Base-by-base conservation (phyloP, 2,329 filamentous ascomycete genomes). In the Talaromyces sp. region DNA sequence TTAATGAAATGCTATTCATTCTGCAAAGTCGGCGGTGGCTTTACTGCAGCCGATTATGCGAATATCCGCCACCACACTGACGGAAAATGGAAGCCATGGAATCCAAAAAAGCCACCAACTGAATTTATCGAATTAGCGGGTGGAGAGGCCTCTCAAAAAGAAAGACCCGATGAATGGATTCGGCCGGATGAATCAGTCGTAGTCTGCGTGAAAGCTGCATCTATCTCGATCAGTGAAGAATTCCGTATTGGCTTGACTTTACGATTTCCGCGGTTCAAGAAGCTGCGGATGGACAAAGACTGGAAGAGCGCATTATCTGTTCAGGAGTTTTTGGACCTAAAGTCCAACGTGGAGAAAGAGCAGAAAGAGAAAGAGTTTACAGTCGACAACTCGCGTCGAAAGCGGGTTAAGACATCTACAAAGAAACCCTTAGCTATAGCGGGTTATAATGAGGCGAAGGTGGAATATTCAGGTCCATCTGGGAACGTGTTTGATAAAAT, bases 11-110 rank as follows among this genome's bases (percentile, higher is more conserved):
- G 89, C 73, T 91, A 89, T 71, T 97, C 93, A n/a, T 97, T 99
- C 80, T 96, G 93, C 84, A 97, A 95, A 76, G 95, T 99, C 16
- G 95, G 95, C n/a, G 95, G 95, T 62, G 95, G 95, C 0, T 93
- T 98, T 75, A 88, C 86, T 14, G 89, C 87, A 0, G 87, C 90
- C 61, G 95, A 99, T 73, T 98, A 97, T 74, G 88, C 90, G 0
- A 87, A 90, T 65, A 89, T 99, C 54, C 84, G 88, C 5, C 92
- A 96, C 72, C 85, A 88, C 27, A 98, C 94, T 0, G 91, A 97
- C 66, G 93, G 91, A 5, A 97, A 97, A 75, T 99, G 95, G 95
- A 84, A 85, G 13, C 86, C 91, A 37, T 99, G 93, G 92, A 89
- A 97, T 75, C 73, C 83, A 0, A 89, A 87, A 69, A 89, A 86